Evolutionary conservation across 2,329 filamentous ascomycete species (phyloP), one percentile per base, ranked within the genome.

Genomic region (Sporothrix pallida): DNA sequence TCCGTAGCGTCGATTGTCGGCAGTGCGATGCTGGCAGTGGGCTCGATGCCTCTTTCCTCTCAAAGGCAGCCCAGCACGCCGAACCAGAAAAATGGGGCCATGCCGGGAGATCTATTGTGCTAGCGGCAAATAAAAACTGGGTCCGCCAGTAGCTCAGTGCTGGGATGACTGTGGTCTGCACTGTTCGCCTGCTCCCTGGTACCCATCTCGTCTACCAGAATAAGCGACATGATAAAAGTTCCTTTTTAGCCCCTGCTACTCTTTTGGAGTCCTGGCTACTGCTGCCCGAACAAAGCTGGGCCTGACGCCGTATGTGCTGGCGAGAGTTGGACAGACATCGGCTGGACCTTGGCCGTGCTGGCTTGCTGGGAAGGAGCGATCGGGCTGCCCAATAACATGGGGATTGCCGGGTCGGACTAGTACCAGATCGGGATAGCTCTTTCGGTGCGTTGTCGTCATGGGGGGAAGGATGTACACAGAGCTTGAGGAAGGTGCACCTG

Each of bases 71-170:
- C 31, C 20, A 31, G 44, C 46, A 48, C 23, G 42, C 46, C 5
- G 42, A 26, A 52, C 65, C 63, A 67, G 50, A 67, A 67, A 10
- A 50, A 8, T 69, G 67, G 67, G 46, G 17, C 46, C 67, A 13
- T 42, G 15, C 26, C 67, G 67, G 67, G 67, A 69, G 67, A 69
- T 69, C 67, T 69, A 20, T 69, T 42, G 48, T 50, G 37, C 48
- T 69, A 69, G 67, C 67, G 67, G 26, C 48, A 69, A 54, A 52
- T 52, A 42, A 42, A 50, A 50, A 37, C 9, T n/a, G 67, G 67
- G 26, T 20, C 26, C 26, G 17, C 48, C 48, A 54, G 46, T 26
- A 37, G 8, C 12, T 67, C 42, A 48, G 23, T 17, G 15, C 46
- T 54, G 67, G 67, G 48, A 54, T 69, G 67, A 69, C 67, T 69